These are phyloP conservation scores for Bipolaris cookei DNA, from an alignment of 2,329 filamentous ascomycete species.

Conservation along the genomic window DNA sequence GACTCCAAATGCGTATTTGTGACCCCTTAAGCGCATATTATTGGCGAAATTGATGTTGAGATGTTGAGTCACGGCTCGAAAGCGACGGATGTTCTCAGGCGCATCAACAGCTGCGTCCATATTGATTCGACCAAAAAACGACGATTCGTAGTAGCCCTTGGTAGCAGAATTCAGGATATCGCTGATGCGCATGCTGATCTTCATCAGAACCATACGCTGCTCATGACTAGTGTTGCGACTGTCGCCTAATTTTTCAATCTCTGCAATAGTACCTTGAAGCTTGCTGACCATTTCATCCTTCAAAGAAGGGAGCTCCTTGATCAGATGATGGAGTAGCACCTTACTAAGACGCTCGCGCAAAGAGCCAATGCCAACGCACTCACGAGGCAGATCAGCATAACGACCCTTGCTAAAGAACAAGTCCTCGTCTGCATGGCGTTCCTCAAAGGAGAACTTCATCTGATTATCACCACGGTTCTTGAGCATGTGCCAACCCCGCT, in stretches of 20 bases:
- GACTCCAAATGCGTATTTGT: constrained; percentile 45
- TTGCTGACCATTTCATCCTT: too few species aligned
- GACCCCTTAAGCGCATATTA: constrained; percentile 53
- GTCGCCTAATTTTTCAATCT: too few species aligned
- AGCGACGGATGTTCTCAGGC: constrained; percentile 49
- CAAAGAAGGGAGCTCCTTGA: constrained; percentile 35
- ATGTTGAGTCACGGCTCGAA: constrained; percentile 63
- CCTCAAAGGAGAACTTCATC: constrained; percentile 19
- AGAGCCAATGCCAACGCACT: constrained; percentile 39
- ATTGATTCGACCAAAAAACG: constrained; percentile 56
- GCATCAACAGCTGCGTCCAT: constrained; percentile 23
- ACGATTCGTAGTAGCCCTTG: constrained; percentile 60
- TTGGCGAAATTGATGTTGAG: constrained; percentile 56
- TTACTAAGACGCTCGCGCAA: constrained; percentile 37
- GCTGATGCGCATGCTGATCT: constrained; percentile 55
- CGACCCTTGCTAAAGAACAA: constrained; percentile 32
- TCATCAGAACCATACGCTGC: constrained; percentile 58
- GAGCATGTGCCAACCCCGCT: constrained; percentile 53
- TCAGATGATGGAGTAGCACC: constrained; percentile 44
- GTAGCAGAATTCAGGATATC: constrained; percentile 53
- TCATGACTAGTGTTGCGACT: too few species aligned
- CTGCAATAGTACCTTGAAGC: too few species aligned
- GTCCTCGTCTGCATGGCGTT: constrained; percentile 36
- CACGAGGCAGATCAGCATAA: constrained; percentile 24
- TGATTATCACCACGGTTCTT: constrained; percentile 42